Percentiles rank a stretch among this genome's conserved stretches.
phyloP scores from a whole-genome alignment of 345 rosid genomes.

The Salix viminalis region DNA sequence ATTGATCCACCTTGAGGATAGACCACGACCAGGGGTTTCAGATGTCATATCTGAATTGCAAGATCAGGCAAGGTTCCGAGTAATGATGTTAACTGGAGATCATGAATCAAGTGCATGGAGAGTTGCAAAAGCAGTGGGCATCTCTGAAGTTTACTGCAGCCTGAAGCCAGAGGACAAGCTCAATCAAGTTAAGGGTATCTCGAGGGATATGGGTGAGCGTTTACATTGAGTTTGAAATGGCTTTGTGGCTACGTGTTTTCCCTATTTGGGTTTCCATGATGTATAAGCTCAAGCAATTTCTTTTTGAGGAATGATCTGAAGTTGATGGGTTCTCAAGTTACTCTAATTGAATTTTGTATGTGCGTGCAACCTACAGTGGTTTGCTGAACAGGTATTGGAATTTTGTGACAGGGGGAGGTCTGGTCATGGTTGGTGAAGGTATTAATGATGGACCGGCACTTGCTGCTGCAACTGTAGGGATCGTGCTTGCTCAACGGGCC shows the following conservation, averaged over 20 bases:
- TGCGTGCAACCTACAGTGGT: not conserved
- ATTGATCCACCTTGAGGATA: slow-evolving; percentile 94
- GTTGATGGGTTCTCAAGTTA: not conserved
- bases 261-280: not conserved
- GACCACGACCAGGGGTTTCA: slow-evolving; percentile 76
- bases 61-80: slow-evolving; percentile 54
- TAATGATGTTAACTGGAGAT: slow-evolving; percentile 95
- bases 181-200: slow-evolving; percentile 63
- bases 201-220: slow-evolving; percentile 70
- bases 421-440: slow-evolving; percentile 97
- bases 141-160: slow-evolving; percentile 70
- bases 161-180: slow-evolving; percentile 94
- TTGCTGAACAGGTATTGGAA: slow-evolving; percentile 12
- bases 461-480: slow-evolving; percentile 93
- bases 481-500: slow-evolving; percentile 94
- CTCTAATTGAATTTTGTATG: not conserved
- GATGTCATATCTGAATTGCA: slow-evolving; percentile 64
- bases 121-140: slow-evolving; percentile 87
- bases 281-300: not conserved
- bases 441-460: slow-evolving; percentile 97
- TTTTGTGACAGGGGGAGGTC: slow-evolving; percentile 72
- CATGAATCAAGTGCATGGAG: slow-evolving; percentile 92
- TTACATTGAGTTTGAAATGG: slow-evolving; percentile 1
- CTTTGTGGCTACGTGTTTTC: not conserved
- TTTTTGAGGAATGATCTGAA: not conserved